Evolutionary conservation across 257 asterid genomes (phyloP).

Genomic region (Pogostemon cablin): DNA sequence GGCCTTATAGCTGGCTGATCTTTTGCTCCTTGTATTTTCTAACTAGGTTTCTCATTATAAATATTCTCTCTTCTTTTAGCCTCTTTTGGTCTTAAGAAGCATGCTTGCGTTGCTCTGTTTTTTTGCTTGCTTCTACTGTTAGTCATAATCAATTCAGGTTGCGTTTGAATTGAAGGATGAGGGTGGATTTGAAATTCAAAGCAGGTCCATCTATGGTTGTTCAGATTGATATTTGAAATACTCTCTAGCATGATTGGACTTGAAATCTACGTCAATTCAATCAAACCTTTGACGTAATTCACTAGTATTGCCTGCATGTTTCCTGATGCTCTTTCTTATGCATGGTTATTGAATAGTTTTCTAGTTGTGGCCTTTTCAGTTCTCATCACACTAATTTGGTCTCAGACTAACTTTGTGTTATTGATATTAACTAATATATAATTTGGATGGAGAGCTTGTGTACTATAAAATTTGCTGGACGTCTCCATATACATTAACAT

Average conservation of each 20-base stretch:
- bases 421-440: conserved; percentile 4
- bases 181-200: not conserved
- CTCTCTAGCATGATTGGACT: not conserved
- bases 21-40: conserved; percentile 6
- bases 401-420: not conserved
- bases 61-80: not conserved
- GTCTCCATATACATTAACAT: not conserved
- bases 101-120: conserved; percentile 16
- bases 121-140: conserved; percentile 2
- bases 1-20: conserved; percentile 16
- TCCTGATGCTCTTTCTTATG: too few relatives aligned
- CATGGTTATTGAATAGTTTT: too few relatives aligned
- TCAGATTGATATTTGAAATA: too few relatives aligned
- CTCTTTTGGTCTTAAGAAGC: not conserved
- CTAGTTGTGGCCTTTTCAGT: not conserved
- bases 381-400: conserved; percentile 7
- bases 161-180: conserved; percentile 2
- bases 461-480: not conserved
- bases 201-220: not conserved
- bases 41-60: conserved; percentile 16
- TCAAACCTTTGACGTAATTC: not conserved
- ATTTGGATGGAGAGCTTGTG: conserved; percentile 14
- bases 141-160: not conserved
- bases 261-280: not conserved
- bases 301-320: not conserved